Conservation (phyloP, 805 yeast genomes). For the Suhomyces sp. region DNA sequence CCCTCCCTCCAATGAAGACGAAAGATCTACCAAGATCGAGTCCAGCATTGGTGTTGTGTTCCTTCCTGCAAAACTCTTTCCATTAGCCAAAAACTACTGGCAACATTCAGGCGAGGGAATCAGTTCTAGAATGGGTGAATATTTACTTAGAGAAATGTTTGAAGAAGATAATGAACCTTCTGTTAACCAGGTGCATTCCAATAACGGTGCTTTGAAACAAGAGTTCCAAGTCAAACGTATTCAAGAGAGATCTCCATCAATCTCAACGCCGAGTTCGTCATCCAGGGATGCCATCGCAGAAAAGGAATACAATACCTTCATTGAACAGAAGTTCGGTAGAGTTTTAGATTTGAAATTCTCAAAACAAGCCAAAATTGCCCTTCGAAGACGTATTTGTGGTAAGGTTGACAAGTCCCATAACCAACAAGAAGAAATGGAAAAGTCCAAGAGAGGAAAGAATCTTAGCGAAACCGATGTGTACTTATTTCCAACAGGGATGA, state of each 20-base stretch:
- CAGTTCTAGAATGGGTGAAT: slow-evolving; percentile 86
- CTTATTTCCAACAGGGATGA: slow-evolving; percentile 90
- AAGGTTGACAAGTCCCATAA: slow-evolving; percentile 47
- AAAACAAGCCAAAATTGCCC: slow-evolving; percentile 69
- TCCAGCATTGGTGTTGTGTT: slow-evolving; percentile 78
- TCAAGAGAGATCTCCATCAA: slow-evolving; percentile 33
- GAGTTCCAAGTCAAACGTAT: slow-evolving; percentile 37
- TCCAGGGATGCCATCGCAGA: slow-evolving; percentile 27
- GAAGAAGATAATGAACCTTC: slow-evolving; percentile 3
- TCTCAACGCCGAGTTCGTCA: slow-evolving; percentile 23
- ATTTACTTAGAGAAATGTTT: slow-evolving; percentile 62
- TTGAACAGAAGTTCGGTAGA: slow-evolving; percentile 91
- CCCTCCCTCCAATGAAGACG: slow-evolving; percentile 59
- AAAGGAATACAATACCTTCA: slow-evolving; percentile 61
- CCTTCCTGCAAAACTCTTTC: slow-evolving; percentile 57
- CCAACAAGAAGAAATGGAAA: slow-evolving; percentile 27
- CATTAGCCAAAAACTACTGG: slow-evolving; percentile 86
- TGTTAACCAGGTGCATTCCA: slow-evolving; percentile 7
- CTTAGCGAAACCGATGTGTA: slow-evolving; percentile 67
- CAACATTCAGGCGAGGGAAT: slow-evolving; percentile 98
- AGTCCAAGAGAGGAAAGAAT: slow-evolving; percentile 28
- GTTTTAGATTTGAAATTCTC: slow-evolving; percentile 78
- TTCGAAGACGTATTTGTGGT: slow-evolving; percentile 73
- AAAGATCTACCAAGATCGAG: slow-evolving; percentile 58
- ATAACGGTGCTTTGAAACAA: slow-evolving; percentile 20